These are phyloP conservation scores for Xylaria grammica DNA, from an alignment of 495 filamentous ascomycete species.

Conservation along the genomic window DNA sequence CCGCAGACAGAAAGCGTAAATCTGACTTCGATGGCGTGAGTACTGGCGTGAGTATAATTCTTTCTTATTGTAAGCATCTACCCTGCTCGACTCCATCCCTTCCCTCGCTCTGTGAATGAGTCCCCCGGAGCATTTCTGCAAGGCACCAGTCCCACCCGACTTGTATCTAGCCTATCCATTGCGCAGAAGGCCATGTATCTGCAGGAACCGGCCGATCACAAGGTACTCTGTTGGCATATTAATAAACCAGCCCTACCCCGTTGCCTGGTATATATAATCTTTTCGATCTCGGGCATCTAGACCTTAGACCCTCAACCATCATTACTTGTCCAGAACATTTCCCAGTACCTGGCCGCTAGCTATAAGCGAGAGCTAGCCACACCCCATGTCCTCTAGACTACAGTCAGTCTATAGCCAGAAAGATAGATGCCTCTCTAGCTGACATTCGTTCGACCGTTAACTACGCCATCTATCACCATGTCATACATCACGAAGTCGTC, in stretches of 20 bases:
- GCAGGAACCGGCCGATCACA: constrained; percentile 16
- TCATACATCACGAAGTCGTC: constrained; percentile 24
- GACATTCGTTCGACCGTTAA: neutral
- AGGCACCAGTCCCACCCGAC: constrained; percentile 18
- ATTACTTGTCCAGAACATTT: neutral
- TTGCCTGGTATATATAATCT: neutral
- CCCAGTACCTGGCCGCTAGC: constrained; percentile 10
- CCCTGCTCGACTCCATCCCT: neutral
- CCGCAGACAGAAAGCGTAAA: neutral
- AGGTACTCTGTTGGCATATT: constrained; percentile 1
- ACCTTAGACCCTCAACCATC: neutral
- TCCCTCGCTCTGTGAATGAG: constrained; percentile 1
- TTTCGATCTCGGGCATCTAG: neutral
- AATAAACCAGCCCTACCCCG: constrained; percentile 1
- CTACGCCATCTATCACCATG: constrained; percentile 25
- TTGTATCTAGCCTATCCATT: neutral
- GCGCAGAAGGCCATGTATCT: constrained; percentile 10
- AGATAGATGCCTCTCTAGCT: constrained; percentile 2
- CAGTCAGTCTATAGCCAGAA: constrained; percentile 8
- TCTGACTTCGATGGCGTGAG: constrained; percentile 1
- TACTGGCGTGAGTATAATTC: neutral
- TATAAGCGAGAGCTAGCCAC: constrained; percentile 20
- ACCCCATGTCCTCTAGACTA: constrained; percentile 12
- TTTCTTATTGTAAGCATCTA: constrained; percentile 9
- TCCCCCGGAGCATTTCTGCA: constrained; percentile 4